These are phyloP conservation scores for Phytophthora meadii DNA, from an alignment of 352 stramenopile genomes.

Conservation along the genomic window DNA sequence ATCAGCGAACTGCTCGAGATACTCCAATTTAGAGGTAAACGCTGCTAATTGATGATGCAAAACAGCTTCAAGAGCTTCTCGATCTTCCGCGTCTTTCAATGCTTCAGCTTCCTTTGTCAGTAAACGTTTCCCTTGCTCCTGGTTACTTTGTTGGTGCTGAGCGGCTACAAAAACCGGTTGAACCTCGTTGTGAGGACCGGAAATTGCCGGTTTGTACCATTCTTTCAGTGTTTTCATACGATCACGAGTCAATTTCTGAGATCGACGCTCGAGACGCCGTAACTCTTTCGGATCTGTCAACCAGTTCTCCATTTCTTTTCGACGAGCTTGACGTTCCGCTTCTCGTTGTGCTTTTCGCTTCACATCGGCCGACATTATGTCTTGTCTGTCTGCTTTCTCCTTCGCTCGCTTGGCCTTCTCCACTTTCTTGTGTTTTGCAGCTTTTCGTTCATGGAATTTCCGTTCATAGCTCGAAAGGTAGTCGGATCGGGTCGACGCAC, in stretches of 20 bases:
- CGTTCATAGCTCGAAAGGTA: constrained; percentile 65
- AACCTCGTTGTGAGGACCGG: constrained; percentile 37
- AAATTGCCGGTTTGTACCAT: constrained; percentile 52
- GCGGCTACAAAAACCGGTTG: constrained; percentile 48
- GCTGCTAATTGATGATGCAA: constrained; percentile 33
- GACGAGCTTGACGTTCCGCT: constrained; percentile 48
- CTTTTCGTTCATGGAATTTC: constrained; percentile 62
- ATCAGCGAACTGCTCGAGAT: constrained; percentile 35
- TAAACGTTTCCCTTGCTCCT: constrained; percentile 13
- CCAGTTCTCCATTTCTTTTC: constrained; percentile 66
- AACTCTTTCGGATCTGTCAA: constrained; percentile 47
- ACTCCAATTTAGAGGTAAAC: constrained; percentile 44
- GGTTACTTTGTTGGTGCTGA: constrained; percentile 32
- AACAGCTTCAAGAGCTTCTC: constrained; percentile 13
- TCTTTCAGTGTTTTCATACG: constrained; percentile 50
- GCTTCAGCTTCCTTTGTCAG: constrained; percentile 28
- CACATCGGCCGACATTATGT: constrained; percentile 54
- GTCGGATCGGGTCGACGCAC: constrained; percentile 51
- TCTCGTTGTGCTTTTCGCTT: constrained; percentile 58
- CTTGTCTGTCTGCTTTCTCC: constrained; percentile 49
- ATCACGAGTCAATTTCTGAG: constrained; percentile 49
- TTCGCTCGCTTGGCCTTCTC: constrained; percentile 58
- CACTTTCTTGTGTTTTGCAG: constrained; percentile 58
- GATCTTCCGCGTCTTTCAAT: constrained; percentile 32
- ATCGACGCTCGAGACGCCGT: constrained; percentile 36